phyloP scores from a whole-genome alignment of 2,329 filamentous ascomycete species.

The Fusarium sterilihyphosum region DNA sequence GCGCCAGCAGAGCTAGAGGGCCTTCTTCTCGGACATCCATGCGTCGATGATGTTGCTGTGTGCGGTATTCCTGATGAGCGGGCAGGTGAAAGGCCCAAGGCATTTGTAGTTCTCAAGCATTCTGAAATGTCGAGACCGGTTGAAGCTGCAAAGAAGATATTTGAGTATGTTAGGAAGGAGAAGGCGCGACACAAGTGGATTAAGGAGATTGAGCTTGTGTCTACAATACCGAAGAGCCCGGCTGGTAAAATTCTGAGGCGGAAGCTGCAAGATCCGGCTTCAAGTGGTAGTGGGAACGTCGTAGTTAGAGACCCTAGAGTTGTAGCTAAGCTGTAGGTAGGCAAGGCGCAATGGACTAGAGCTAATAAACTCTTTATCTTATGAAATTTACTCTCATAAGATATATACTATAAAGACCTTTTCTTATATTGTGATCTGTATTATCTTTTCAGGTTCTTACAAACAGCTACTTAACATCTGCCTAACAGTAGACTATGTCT shows the following conservation, averaged over 20 bases:
- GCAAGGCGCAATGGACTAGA: accelerated
- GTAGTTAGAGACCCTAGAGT: not conserved
- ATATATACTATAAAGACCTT: no score
- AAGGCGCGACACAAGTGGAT: conserved; percentile 4
- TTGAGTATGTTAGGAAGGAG: not conserved
- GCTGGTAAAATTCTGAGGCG: not conserved
- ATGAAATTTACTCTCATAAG: no score
- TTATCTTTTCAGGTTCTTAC: no score
- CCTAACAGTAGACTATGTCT: not conserved
- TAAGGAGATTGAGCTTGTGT: conserved; percentile 3
- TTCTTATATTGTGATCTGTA: no score
- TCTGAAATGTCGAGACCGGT: accelerated
- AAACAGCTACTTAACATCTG: no score
- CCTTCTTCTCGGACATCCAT: not conserved
- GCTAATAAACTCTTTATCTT: no score
- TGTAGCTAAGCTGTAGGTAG: not conserved
- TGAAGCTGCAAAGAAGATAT: not conserved
- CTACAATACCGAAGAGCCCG: not conserved
- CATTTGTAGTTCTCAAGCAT: not conserved
- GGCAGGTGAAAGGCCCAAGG: not conserved
- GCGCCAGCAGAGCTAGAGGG: conserved; percentile 10
- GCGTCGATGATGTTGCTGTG: not conserved
- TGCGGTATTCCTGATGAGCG: not conserved
- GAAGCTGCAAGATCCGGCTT: not conserved
- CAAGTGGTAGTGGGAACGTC: accelerated